Conservation (phyloP, 2,329 filamentous ascomycete genomes). For the Ceratocystis diversiconidia region DNA sequence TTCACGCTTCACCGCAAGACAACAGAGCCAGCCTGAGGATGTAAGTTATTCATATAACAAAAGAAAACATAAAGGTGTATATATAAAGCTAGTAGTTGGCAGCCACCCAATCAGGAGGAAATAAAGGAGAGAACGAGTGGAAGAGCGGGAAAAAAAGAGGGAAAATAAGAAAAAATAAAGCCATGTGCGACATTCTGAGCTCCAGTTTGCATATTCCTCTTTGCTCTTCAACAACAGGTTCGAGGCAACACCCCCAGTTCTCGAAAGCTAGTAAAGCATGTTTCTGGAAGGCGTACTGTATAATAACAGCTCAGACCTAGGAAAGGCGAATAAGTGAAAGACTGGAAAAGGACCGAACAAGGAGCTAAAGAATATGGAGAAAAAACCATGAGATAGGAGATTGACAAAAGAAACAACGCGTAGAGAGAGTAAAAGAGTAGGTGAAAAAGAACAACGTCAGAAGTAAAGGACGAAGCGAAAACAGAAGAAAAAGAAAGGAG, state of each 20-base stretch:
- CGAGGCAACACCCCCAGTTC: too few species aligned
- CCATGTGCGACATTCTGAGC: not conserved
- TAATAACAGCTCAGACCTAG: too few species aligned
- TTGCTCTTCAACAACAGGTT: too few species aligned
- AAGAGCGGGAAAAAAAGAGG: too few species aligned
- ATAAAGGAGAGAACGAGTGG: not conserved
- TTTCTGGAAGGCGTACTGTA: too few species aligned
- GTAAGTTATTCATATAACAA: not conserved
- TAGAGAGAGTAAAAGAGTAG: not conserved
- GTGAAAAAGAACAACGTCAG: slow-evolving; percentile 10
- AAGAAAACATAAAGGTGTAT: slow-evolving; percentile 8
- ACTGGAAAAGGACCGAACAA: not conserved
- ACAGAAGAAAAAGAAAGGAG: not conserved
- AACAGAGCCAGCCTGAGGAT: not conserved
- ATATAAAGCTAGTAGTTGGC: not conserved
- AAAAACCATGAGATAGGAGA: not conserved
- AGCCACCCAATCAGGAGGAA: not conserved
- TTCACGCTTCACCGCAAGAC: not conserved
- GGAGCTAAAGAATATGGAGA: not conserved
- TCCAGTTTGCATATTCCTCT: too few species aligned
- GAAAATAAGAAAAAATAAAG: not conserved
- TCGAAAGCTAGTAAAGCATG: too few species aligned
- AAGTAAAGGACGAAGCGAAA: slow-evolving; percentile 9
- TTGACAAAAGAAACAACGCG: not conserved
- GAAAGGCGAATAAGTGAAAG: too few species aligned